phyloP scores from a whole-genome alignment of 768 basidiomycete species.

The Boletus insuetus region DNA sequence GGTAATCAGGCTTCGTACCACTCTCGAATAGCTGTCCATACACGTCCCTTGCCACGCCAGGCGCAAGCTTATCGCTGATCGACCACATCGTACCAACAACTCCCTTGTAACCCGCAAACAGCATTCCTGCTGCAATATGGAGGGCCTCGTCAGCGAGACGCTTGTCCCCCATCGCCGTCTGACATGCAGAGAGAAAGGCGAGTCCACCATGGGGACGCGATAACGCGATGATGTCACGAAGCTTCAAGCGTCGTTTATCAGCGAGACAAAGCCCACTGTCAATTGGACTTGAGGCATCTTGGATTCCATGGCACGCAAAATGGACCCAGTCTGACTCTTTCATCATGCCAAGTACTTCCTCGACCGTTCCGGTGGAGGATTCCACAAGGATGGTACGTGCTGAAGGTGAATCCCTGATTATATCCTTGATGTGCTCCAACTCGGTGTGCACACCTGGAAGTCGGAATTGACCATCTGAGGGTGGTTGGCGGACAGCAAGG shows the following conservation, averaged over 20 bases:
- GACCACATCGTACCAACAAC: slow-evolving; percentile 2
- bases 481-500: background rate
- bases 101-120: slow-evolving; percentile 28
- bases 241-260: background rate
- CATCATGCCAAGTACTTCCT: slow-evolving; percentile 2
- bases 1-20: too few relatives aligned
- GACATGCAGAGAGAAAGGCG: background rate
- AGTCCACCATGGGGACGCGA: background rate
- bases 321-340: slow-evolving; percentile 1
- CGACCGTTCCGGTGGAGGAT: slow-evolving; percentile 8
- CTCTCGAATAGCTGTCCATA: too few relatives aligned
- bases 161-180: background rate
- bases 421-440: background rate
- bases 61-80: slow-evolving; percentile 26
- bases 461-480: background rate
- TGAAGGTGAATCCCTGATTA: background rate
- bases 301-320: background rate
- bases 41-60: slow-evolving; percentile 28
- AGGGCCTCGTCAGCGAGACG: background rate
- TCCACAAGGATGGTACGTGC: background rate
- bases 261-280: background rate
- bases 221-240: background rate
- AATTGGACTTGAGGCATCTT: background rate
- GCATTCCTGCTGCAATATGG: slow-evolving; percentile 26
- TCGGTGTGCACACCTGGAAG: background rate